These are phyloP conservation scores for Globisporangium cystogenes DNA, from an alignment of 352 stramenopile species.

Conservation along the genomic window DNA sequence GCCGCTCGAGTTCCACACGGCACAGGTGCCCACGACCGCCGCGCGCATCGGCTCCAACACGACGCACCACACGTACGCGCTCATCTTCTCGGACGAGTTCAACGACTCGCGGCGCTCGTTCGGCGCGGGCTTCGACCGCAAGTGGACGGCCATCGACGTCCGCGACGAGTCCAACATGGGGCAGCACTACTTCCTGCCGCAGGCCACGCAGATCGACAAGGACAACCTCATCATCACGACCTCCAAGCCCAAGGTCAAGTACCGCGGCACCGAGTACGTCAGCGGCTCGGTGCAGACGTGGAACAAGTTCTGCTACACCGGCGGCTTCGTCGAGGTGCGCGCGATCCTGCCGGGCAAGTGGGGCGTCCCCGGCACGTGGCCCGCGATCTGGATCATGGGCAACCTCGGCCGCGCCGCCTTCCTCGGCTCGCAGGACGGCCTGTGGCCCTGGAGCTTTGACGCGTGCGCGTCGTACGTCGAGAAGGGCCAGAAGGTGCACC, in stretches of 20 bases:
- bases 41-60: conserved; percentile 21
- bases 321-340: conserved; percentile 93
- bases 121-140: conserved; percentile 90
- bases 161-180: conserved; percentile 93
- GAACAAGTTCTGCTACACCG: conserved; percentile 99
- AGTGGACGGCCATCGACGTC: conserved; percentile 96
- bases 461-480: conserved; percentile 82
- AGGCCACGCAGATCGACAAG: conserved; percentile 89
- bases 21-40: conserved; percentile 34
- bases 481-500: conserved; percentile 85
- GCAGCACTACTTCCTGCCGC: conserved; percentile 95
- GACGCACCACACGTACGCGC: conserved; percentile 50
- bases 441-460: conserved; percentile 97
- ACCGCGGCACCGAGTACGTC: conserved; percentile 70
- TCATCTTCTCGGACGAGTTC: conserved; percentile 98
- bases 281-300: conserved; percentile 95
- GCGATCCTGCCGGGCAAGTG: conserved; percentile 94
- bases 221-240: conserved; percentile 93
- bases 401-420: conserved; percentile 97
- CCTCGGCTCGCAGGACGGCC: conserved; percentile 89
- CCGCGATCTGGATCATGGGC: conserved; percentile 97
- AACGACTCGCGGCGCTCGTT: conserved; percentile 92
- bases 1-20: conserved; percentile 38
- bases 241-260: conserved; percentile 78
- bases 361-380: conserved; percentile 94